phyloP scores from a whole-genome alignment of 139 green algal genomes.

The Micractinium conductrix region DNA sequence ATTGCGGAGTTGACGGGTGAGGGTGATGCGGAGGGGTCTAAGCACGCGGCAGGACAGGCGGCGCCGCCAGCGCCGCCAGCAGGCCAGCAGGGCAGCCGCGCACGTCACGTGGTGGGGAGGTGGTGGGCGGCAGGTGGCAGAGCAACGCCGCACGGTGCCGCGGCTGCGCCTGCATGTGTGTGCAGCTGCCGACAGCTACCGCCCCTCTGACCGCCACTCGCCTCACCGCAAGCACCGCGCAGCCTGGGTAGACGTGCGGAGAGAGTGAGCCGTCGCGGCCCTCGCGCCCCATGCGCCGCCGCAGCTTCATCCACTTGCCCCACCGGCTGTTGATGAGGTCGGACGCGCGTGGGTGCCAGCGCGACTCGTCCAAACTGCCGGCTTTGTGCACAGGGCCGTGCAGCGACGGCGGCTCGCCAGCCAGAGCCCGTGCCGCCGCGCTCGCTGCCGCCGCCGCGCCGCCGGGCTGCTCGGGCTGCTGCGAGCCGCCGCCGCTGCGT shows the following conservation, averaged over 20 bases:
- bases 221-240: background rate
- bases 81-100: no score
- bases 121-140: no score
- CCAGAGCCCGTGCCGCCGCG: background rate
- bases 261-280: background rate
- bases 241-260: background rate
- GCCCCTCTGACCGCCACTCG: no score
- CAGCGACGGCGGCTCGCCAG: background rate
- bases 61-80: background rate
- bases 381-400: background rate
- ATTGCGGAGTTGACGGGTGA: background rate
- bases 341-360: background rate
- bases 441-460: background rate
- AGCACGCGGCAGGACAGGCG: background rate
- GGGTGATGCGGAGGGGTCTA: background rate
- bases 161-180: no score
- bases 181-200: no score
- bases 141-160: no score
- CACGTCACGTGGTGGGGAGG: no score
- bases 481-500: background rate
- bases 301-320: background rate
- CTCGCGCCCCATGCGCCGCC: background rate
- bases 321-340: background rate
- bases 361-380: background rate
- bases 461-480: background rate